Percentiles rank a stretch among this genome's conserved stretches.
Evolutionary conservation across 805 yeast genomes (phyloP).

Genomic region (Zygosaccharomyces pseudorouxii): DNA sequence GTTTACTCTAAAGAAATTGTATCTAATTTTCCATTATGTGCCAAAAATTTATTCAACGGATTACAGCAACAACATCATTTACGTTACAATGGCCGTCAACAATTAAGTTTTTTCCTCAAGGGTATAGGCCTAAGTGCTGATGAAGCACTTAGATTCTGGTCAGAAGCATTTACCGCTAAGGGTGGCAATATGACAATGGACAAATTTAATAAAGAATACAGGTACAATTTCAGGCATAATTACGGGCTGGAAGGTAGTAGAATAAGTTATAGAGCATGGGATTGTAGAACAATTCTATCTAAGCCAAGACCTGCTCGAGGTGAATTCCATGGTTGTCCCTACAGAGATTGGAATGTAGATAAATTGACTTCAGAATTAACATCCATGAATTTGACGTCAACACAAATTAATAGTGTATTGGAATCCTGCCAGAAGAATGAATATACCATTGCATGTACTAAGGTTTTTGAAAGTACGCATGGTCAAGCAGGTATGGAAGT

Average conservation of each 20-base stretch:
- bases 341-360: constrained; percentile 68
- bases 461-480: constrained; percentile 71
- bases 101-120: constrained; percentile 76
- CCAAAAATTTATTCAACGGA: constrained; percentile 59
- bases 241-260: constrained; percentile 92
- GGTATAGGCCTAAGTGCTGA: constrained; percentile 85
- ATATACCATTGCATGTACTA: constrained; percentile 82
- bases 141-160: constrained; percentile 86
- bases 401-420: constrained; percentile 52
- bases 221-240: constrained; percentile 79
- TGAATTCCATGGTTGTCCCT: constrained; percentile 92
- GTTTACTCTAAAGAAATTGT: constrained; percentile 51
- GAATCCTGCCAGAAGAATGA: constrained; percentile 66
- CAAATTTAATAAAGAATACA: constrained; percentile 80
- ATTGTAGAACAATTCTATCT: constrained; percentile 70
- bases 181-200: constrained; percentile 54
- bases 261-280: constrained; percentile 79
- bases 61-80: constrained; percentile 63
- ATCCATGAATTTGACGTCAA: constrained; percentile 46
- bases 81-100: constrained; percentile 79
- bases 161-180: constrained; percentile 58
- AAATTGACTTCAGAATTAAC: constrained; percentile 51
- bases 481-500: constrained; percentile 35
- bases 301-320: constrained; percentile 63
- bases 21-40: constrained; percentile 80